Evolutionary conservation across 2,329 filamentous ascomycete species (phyloP).

Genomic region (Xylaria sp.): DNA sequence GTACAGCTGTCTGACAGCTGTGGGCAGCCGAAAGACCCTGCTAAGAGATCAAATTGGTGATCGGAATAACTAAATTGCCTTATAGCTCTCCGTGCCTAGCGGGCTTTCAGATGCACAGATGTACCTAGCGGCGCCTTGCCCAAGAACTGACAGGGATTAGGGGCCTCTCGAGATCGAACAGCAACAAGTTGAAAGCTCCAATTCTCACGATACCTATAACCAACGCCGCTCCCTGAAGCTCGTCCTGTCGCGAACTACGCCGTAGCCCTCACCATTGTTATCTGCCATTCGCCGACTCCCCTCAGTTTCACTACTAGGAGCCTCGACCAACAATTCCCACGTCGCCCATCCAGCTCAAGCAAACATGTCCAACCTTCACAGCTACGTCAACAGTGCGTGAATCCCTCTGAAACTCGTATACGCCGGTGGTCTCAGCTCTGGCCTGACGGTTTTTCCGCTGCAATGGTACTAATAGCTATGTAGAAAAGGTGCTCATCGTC

Average conservation of each 20-base stretch:
- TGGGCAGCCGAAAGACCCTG: background rate
- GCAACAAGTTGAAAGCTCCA: constrained; percentile 3
- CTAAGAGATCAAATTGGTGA: background rate
- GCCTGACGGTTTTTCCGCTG: constrained; percentile 16
- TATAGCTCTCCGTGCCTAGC: background rate
- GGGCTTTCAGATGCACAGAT: background rate
- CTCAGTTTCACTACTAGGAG: background rate
- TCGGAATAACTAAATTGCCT: background rate
- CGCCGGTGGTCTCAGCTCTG: background rate
- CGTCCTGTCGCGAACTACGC: background rate
- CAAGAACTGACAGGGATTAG: background rate
- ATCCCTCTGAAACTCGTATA: background rate
- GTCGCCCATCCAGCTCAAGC: background rate
- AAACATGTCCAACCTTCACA: constrained; percentile 43
- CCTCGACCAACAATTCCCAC: background rate
- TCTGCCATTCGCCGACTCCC: background rate
- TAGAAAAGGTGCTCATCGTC: constrained; percentile 90
- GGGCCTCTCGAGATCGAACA: no score
- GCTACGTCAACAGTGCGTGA: constrained; percentile 42
- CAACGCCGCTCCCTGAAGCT: background rate
- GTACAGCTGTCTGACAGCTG: background rate
- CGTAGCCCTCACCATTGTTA: background rate
- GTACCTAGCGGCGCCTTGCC: no score
- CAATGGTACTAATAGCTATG: constrained; percentile 40
- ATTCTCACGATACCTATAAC: background rate